Evolutionary conservation across 352 stramenopile genomes (phyloP), one percentile per base, ranked within the genome.

Genomic region (Aphanomyces invadans): DNA sequence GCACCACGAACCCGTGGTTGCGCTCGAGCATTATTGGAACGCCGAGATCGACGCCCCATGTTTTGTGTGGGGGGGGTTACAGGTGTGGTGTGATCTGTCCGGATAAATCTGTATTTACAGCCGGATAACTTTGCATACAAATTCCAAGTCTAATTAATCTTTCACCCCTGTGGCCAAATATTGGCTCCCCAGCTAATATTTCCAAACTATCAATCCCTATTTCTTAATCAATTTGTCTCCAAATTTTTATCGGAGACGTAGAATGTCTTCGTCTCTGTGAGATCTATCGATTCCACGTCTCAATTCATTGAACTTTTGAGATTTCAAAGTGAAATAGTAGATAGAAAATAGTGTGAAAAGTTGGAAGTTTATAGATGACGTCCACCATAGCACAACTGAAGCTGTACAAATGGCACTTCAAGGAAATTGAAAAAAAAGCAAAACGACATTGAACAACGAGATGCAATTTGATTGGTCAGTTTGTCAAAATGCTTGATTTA

Each of bases 301-400:
- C 44, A n/a, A 25, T 52, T 52, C 19, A 23, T 19, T 25, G 44
- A 52, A 52, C 10, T 23, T 52, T 52, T 52, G 44, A 52, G 44
- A 25, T 25, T 25, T 52, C 9, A 52, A 52, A 25, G 23, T 52
- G 44, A 52, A 52, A 52, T 52, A 52, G 44, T 9, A 25, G 21
- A 9, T 19, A 25, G 44, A 52, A 52, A 25, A 52, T 52, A 25
- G 7, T 52, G 44, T 52, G 44, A 52, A 52, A 52, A 52, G 44
- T 52, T 52, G 44, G 44, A 52, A 52, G 44, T 52, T 52, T 52
- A 52, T 52, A 52, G 44, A 26, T 52, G 44, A 52, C 19, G 19
- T 52, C 9, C 44, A 52, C 44, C 44, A 52, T 52, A 52, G n/a
- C n/a, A n/a, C n/a, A n/a, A n/a, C n/a, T n/a, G n/a, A n/a, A n/a